These are phyloP conservation scores for Phyllosticta citrichinensis DNA, from an alignment of 2,329 filamentous ascomycete genomes.

Conservation along the genomic window DNA sequence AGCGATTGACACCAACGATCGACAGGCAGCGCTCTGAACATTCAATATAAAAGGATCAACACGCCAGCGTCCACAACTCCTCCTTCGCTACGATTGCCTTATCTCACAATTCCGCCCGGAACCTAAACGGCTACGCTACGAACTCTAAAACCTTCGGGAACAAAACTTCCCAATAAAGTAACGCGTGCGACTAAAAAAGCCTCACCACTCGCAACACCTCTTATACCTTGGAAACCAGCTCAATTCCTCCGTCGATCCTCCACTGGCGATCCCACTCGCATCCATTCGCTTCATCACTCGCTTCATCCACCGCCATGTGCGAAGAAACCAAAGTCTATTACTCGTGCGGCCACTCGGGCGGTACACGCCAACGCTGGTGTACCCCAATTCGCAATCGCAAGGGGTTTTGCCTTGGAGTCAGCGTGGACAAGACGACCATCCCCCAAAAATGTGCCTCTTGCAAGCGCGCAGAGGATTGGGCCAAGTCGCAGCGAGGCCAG, in stretches of 20 bases:
- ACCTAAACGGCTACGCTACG: neutral
- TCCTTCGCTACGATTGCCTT: neutral
- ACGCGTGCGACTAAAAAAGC: neutral
- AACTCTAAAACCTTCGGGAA: neutral
- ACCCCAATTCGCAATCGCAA: slow-evolving; percentile 4
- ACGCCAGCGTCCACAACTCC: neutral
- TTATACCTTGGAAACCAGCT: neutral
- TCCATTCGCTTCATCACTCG: neutral
- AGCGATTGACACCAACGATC: neutral
- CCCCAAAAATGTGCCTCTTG: slow-evolving; percentile 6
- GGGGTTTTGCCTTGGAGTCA: slow-evolving; percentile 6
- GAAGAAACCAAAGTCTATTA: slow-evolving; percentile 5
- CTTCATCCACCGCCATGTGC: neutral
- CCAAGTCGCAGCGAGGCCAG: neutral
- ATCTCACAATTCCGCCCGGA: neutral
- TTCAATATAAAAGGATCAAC: neutral
- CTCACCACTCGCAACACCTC: neutral
- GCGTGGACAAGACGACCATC: slow-evolving; percentile 1
- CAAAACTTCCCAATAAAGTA: neutral
- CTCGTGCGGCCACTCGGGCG: slow-evolving; percentile 6
- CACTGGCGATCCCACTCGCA: neutral
- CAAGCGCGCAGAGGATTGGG: slow-evolving; percentile 3
- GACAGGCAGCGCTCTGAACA: slow-evolving; percentile 3
- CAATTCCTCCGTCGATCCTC: neutral
- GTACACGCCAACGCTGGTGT: slow-evolving; percentile 4